phyloP scores from a whole-genome alignment of 331 rosid genomes.

The Erythrophleum ivorense region DNA sequence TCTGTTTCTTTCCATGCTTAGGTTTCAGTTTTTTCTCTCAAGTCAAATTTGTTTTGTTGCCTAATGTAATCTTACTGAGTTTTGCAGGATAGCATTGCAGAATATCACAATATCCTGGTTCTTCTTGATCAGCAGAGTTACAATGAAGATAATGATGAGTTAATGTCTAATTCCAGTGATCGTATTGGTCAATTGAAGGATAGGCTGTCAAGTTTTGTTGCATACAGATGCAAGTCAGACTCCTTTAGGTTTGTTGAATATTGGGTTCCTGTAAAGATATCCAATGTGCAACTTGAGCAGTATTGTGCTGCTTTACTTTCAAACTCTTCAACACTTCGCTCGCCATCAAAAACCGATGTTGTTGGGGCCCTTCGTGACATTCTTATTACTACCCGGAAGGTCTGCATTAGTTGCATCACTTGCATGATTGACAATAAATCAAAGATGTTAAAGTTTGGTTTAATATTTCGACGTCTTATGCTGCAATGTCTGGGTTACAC shows the following conservation, averaged over 20 bases:
- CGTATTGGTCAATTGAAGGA: conserved; percentile 60
- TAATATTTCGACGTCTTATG: conserved; percentile 26
- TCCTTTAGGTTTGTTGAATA: conserved; percentile 75
- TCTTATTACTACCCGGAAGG: conserved; percentile 72
- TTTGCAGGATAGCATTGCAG: conserved; percentile 66
- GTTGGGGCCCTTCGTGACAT: conserved; percentile 65
- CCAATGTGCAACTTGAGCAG: conserved; percentile 88
- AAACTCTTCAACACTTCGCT: conserved; percentile 63
- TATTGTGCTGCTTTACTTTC: conserved; percentile 78
- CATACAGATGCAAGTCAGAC: conserved; percentile 56
- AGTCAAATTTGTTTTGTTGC: conserved; percentile 25
- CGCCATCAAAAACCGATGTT: conserved; percentile 56
- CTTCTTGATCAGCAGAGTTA: conserved; percentile 48
- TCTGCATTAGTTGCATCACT: conserved; percentile 33
- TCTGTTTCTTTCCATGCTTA: conserved; percentile 43
- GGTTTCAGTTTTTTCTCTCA: conserved; percentile 24
- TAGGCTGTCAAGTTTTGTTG: conserved; percentile 57
- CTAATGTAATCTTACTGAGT: conserved; percentile 45
- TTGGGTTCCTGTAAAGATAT: conserved; percentile 86
- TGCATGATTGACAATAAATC: conserved; percentile 32
- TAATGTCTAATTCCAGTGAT: conserved; percentile 47
- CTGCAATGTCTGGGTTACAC: conserved; percentile 10
- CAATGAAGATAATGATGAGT: conserved; percentile 37
- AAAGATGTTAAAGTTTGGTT: conserved; percentile 27
- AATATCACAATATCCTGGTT: conserved; percentile 54